Evolutionary conservation across 306 rosid genomes (phyloP), one percentile per base, ranked within the genome.

Genomic region (Coriaria nepalensis): DNA sequence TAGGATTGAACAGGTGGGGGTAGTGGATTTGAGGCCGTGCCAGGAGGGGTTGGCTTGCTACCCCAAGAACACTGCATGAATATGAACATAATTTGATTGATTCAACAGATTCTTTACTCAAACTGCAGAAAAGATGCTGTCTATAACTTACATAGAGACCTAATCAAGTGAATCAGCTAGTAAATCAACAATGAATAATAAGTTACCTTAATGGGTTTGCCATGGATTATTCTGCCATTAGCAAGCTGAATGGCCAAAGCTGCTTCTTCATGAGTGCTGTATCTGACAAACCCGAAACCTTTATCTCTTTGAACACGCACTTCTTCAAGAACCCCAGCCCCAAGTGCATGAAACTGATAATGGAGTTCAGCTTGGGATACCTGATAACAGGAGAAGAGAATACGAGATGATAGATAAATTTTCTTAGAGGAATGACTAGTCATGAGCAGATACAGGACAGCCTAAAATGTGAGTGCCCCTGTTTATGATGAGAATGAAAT

Each of bases 281-380:
- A 90, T 65, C 97, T 81, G 73, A 90, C 97, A 67, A 90, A 90
- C 43, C 97, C 97, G 77, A 90, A 90, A 36, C 97, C 97, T 59
- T 90, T 90, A 41, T 90, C 97, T 33, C 93, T 86, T 71, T 90
- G 97, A 45, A 90, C 80, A 40, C 97, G 86, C 5, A 90, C 97
- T 73, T 90, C 97, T 71, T 90, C 97, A 44, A 90, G 75, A 34
- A 81, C 77, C 33, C 97, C 97, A 68, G 93, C 92, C 50, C 97
- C 95, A 66, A 88, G 90, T 45, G 75, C 7, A 67, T 88, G 80
- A 57, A 88, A 88, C 63, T 88, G 93, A 29, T 93, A 82, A 71
- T 88, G 97, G 59, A 88, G 93, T 62, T 88, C 93, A 20, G 77
- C 77, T 64, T 90, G 97, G 29, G 86, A 64, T 45, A 62, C 90